A percentile compares a stretch with the other conserved stretches of the same genome.
Conservation (phyloP, 169 alveolate genomes). For the Cryptosporidium viatorum region DNA sequence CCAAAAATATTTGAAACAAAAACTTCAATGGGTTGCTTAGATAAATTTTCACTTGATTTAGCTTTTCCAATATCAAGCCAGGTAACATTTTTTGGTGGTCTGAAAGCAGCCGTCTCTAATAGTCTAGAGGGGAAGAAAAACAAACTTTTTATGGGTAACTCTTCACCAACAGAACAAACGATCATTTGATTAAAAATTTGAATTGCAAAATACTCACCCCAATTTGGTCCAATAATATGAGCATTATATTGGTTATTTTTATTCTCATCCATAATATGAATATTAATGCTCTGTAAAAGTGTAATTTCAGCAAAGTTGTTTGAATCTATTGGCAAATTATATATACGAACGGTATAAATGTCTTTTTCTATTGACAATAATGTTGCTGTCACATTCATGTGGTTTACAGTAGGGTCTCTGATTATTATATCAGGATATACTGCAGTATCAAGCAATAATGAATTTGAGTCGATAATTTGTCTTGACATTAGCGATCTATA, state of each 20-base stretch:
- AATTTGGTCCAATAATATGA: constrained; percentile 56
- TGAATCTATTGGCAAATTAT: constrained; percentile 18
- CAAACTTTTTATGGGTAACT: constrained; percentile 20
- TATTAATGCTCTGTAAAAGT: constrained; percentile 11
- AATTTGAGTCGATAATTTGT: not conserved
- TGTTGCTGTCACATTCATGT: not conserved
- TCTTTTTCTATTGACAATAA: constrained; percentile 4
- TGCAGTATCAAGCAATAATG: constrained; percentile 16
- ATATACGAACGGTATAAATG: not conserved
- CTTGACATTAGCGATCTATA: constrained; percentile 15
- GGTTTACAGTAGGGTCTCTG: not conserved
- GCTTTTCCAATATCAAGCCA: constrained; percentile 33
- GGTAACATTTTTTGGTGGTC: constrained; percentile 40
- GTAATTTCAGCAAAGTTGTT: not conserved
- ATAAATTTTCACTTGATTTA: not conserved
- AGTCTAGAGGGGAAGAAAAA: constrained; percentile 56
- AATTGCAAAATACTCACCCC: constrained; percentile 55
- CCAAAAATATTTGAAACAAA: constrained; percentile 70
- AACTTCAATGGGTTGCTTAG: constrained; percentile 15
- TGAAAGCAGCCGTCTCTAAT: constrained; percentile 51
- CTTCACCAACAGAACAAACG: constrained; percentile 23
- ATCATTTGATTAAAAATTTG: constrained; percentile 52
- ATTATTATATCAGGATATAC: constrained; percentile 3
- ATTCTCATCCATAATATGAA: constrained; percentile 35
- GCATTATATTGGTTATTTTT: constrained; percentile 27